Base-by-base conservation (phyloP, 441 rosid species). In the Pelargonium australe region DNA sequence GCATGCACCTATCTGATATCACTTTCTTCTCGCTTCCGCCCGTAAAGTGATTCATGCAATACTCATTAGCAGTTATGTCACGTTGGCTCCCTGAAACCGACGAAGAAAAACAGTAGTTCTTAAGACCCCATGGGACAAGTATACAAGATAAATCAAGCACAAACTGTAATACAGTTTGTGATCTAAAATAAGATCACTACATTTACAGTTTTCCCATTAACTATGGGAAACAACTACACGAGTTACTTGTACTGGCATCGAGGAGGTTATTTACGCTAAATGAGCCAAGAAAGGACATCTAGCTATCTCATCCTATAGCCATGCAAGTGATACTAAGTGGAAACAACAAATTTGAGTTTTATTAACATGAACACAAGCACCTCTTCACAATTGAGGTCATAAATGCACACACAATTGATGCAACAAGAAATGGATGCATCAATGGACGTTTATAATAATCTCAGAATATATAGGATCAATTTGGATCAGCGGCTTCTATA, bases 401-500 rank as follows among this genome's bases (percentile, higher is more conserved):
- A 70, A 72, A 65, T 64, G 45, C 73, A 55, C 19, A 68, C 72
- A 68, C 68, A 78, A 40, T 84, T 82, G 72, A 65, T 77, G 76
- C 72, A 62, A 55, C 75, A 73, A 43, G 75, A 65, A 69, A 63
- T 73, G 64, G 77, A 68, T 68, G 71, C 73, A 79, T 77, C 5
- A 31, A 64, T 79, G 81, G 60, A 76, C 81, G 78, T 73, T 79
- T 65, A 78, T 75, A 68, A 75, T 31, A 75, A 55, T 76, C 75
- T 80, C 81, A 23, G 79, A 73, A 68, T 73, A 72, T 71, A 67
- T 79, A 51, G 41, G 53, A 73, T 84, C 84, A 69, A 76, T 85
- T 51, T 70, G 72, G 19, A 68, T 70, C 72, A 72, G 75, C 51
- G 68, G 82, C 76, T 75, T 81, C 75, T 61, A 83, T 23, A 73